Percentiles rank a stretch among this genome's conserved stretches.
These are phyloP conservation scores for Pharnaceum exiguum DNA, from an alignment of 148 eudicot genomes.

Conservation along the genomic window DNA sequence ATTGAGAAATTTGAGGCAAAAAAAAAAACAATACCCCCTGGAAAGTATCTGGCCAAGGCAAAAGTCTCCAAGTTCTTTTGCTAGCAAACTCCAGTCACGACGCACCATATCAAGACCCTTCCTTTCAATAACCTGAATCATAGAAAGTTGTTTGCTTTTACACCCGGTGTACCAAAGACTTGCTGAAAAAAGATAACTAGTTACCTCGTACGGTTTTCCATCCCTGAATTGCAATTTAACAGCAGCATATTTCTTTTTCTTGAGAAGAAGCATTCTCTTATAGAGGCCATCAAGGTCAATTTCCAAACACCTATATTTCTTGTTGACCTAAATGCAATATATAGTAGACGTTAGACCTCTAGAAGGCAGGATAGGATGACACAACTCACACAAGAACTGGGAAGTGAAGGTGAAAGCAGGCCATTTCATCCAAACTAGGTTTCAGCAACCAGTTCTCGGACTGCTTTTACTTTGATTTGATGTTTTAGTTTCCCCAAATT, in stretches of 20 bases:
- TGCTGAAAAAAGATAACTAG: neutral
- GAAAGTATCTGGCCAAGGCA: constrained; percentile 90
- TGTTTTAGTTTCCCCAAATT: no score
- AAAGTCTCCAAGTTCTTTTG: constrained; percentile 91
- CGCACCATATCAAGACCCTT: constrained; percentile 99
- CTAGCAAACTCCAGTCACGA: constrained; percentile 96
- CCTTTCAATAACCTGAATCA: constrained; percentile 70
- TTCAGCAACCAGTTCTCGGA: no score
- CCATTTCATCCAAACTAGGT: neutral
- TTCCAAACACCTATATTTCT: constrained; percentile 85
- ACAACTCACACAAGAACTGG: constrained; percentile 6
- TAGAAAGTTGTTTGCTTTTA: constrained; percentile 10
- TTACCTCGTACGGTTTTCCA: constrained; percentile 70
- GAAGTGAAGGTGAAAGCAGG: neutral
- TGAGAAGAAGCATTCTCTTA: constrained; percentile 94
- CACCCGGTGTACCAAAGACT: constrained; percentile 4
- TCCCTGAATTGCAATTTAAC: constrained; percentile 83
- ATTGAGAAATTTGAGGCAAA: neutral
- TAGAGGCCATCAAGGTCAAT: constrained; percentile 95
- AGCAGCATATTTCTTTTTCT: constrained; percentile 99
- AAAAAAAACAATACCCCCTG: constrained; percentile 53
- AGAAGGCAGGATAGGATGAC: no score
- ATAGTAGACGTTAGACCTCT: neutral
- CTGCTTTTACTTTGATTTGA: no score
- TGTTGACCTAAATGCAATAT: constrained; percentile 60